These are phyloP conservation scores for Limonium bicolor DNA, from an alignment of 148 eudicot species.

Conservation along the genomic window DNA sequence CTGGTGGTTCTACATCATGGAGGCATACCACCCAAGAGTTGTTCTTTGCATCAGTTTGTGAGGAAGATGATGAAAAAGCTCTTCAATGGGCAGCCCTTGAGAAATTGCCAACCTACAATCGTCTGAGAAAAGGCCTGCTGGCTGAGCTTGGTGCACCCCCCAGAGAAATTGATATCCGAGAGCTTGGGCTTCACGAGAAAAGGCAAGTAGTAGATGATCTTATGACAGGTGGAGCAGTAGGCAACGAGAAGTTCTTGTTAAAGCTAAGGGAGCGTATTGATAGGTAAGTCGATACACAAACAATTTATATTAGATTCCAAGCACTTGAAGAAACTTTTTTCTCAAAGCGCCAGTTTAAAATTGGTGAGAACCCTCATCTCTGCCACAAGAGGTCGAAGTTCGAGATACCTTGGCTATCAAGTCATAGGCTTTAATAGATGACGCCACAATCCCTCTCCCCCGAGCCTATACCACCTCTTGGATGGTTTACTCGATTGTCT, in stretches of 20 bases:
- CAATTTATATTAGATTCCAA: neutral
- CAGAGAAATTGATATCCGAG: conserved; percentile 1
- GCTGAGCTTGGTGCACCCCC: conserved; percentile 8
- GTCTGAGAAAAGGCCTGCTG: conserved; percentile 22
- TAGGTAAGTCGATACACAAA: neutral
- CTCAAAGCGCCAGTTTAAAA: too few relatives aligned
- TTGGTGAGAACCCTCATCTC: too few relatives aligned
- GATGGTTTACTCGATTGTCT: neutral
- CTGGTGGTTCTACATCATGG: neutral
- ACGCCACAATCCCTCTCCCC: neutral
- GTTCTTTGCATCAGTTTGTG: conserved; percentile 12
- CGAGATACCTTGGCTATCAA: too few relatives aligned
- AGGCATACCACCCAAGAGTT: conserved; percentile 6
- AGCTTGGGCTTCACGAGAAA: conserved; percentile 8
- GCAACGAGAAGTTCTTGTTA: conserved; percentile 8
- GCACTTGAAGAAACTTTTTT: neutral
- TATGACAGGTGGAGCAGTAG: conserved; percentile 4
- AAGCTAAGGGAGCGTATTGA: conserved; percentile 8
- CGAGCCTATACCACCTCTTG: neutral
- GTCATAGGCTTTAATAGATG: too few relatives aligned
- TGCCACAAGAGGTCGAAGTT: too few relatives aligned
- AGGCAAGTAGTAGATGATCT: conserved; percentile 4
- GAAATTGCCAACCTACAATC: conserved; percentile 19
- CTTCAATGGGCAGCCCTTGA: conserved; percentile 23
- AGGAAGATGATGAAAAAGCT: conserved; percentile 24